phyloP scores from a whole-genome alignment of 2,329 filamentous ascomycete species.

The Fusarium sp. region DNA sequence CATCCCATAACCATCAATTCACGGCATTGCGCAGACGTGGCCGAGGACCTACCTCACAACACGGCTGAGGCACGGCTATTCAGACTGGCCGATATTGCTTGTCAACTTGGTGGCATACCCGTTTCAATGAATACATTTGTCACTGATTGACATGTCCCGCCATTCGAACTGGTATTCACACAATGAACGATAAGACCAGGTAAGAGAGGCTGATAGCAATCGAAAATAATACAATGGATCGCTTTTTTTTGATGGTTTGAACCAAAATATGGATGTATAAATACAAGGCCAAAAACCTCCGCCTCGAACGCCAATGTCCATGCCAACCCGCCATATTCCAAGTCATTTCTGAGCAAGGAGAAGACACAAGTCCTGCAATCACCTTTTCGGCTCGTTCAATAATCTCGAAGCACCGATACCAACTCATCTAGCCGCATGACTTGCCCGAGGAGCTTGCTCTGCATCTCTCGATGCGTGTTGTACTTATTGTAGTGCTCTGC shows the following conservation, averaged over 20 bases:
- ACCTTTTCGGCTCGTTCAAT: slow-evolving; percentile 54
- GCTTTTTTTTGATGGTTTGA: slow-evolving; percentile 2
- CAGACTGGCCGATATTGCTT: not conserved
- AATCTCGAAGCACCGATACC: slow-evolving; percentile 85
- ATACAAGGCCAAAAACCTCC: slow-evolving; percentile 15
- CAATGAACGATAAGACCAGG: not conserved
- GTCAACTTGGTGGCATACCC: too few species aligned
- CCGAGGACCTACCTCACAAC: not conserved
- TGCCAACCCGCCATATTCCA: slow-evolving; percentile 6
- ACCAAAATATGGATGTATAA: slow-evolving; percentile 13
- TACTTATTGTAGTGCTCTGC: slow-evolving; percentile 77
- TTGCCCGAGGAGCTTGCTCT: slow-evolving; percentile 82
- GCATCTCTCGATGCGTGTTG: slow-evolving; percentile 70
- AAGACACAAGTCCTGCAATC: not conserved
- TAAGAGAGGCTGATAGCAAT: not conserved
- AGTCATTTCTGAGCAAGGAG: slow-evolving; percentile 1
- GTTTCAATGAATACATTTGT: not conserved
- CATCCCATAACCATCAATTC: not conserved
- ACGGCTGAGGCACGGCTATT: not conserved
- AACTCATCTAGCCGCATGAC: slow-evolving; percentile 86
- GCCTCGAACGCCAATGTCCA: slow-evolving; percentile 13
- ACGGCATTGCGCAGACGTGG: not conserved
- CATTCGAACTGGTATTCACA: not conserved
- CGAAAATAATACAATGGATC: not conserved
- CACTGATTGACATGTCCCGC: not conserved